Percentiles rank a stretch among this genome's conserved stretches.
Conservation (phyloP, 2,329 filamentous ascomycete species). For the Metarhizium guizhouense region DNA sequence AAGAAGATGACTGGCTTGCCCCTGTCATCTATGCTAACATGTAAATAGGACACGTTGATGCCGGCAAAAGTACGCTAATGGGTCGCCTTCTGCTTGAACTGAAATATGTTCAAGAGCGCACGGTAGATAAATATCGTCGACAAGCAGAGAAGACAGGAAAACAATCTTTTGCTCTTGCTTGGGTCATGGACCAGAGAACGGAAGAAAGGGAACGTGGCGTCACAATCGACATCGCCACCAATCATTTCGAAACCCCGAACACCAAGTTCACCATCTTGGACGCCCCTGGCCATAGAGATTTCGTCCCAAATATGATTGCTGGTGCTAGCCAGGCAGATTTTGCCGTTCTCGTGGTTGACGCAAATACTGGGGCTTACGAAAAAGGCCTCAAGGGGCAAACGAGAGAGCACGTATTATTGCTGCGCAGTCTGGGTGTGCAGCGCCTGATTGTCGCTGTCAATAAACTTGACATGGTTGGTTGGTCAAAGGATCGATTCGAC, state of each 20-base stretch:
- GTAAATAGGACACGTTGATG: slow-evolving; percentile 76
- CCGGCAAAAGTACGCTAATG: slow-evolving; percentile 97
- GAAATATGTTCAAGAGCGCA: slow-evolving; percentile 78
- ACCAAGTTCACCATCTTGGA: slow-evolving; percentile 91
- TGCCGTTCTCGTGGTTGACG: slow-evolving; percentile 88
- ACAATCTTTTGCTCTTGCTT: slow-evolving; percentile 89
- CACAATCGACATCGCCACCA: slow-evolving; percentile 93
- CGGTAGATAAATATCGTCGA: slow-evolving; percentile 77
- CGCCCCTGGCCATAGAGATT: slow-evolving; percentile 88
- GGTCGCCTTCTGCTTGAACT: slow-evolving; percentile 85
- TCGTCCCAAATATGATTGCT: slow-evolving; percentile 98
- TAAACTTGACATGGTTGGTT: slow-evolving; percentile 81
- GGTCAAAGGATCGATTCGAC: slow-evolving; percentile 75
- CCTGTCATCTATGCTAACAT: background rate
- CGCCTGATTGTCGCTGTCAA: slow-evolving; percentile 86
- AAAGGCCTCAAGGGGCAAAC: slow-evolving; percentile 90
- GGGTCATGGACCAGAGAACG: slow-evolving; percentile 87
- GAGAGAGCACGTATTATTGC: slow-evolving; percentile 81
- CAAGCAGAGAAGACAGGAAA: slow-evolving; percentile 91
- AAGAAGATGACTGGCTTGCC: background rate
- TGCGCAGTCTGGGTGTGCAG: slow-evolving; percentile 85
- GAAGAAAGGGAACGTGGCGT: slow-evolving; percentile 87
- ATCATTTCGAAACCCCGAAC: slow-evolving; percentile 82
- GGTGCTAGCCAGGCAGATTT: slow-evolving; percentile 94
- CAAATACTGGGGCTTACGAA: slow-evolving; percentile 84